Evolutionary conservation across 306 rosid species (phyloP).

Genomic region (Begonia fuchsioides): DNA sequence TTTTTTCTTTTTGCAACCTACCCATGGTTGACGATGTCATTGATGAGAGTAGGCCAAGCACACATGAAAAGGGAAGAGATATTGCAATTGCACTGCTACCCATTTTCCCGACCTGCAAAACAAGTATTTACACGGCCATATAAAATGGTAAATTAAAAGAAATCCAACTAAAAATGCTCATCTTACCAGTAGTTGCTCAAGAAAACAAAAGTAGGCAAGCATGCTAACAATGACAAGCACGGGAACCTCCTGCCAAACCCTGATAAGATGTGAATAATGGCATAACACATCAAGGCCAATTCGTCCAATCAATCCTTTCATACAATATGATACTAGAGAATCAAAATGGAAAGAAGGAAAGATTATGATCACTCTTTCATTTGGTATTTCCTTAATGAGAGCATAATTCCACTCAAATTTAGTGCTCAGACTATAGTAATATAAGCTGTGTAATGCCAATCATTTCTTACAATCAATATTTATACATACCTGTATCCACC

Average conservation of each 20-base stretch:
- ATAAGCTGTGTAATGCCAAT: no score
- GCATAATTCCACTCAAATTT: no score
- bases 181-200: constrained; percentile 88
- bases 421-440: no score
- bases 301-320: no score
- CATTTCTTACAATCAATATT: no score
- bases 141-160: constrained; percentile 10
- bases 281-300: no score
- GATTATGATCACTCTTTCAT: no score
- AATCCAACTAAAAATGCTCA: constrained; percentile 3
- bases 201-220: constrained; percentile 95
- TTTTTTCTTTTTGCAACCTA: constrained; percentile 21
- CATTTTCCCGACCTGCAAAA: constrained; percentile 65
- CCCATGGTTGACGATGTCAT: constrained; percentile 94
- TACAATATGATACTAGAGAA: no score
- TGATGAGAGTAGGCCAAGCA: constrained; percentile 77
- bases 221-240: constrained; percentile 89
- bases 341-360: no score
- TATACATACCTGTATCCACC: constrained; percentile 60
- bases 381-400: no score
- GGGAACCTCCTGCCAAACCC: constrained; percentile 97
- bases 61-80: constrained; percentile 93
- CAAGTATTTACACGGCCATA: constrained; percentile 8
- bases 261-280: constrained; percentile 11
- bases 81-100: constrained; percentile 61